phyloP scores from a whole-genome alignment of 352 stramenopile species.

The Pythium utonaiense region DNA sequence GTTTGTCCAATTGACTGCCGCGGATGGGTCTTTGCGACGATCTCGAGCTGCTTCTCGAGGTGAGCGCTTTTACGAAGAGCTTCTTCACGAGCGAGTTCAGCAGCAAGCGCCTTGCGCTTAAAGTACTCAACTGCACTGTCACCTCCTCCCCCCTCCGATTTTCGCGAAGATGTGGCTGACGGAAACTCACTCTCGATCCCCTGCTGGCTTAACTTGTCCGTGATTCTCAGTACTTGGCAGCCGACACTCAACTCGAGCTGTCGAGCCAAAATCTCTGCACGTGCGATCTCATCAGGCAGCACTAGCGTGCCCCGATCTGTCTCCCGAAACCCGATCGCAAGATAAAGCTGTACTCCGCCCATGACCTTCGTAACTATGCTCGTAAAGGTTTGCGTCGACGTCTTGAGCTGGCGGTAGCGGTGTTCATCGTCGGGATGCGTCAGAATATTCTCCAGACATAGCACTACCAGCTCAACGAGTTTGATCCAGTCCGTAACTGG shows the following conservation, averaged over 20 bases:
- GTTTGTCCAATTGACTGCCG: neutral
- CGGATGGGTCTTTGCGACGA: conserved; percentile 12
- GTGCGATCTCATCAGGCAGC: conserved; percentile 26
- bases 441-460: conserved; percentile 55
- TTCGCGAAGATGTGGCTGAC: neutral
- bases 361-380: conserved; percentile 30
- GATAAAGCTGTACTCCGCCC: conserved; percentile 40
- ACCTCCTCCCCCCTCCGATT: neutral
- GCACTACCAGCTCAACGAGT: conserved; percentile 37
- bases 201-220: conserved; percentile 4
- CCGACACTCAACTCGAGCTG: conserved; percentile 49
- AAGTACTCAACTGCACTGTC: conserved; percentile 25
- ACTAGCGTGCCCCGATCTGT: conserved; percentile 35
- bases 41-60: conserved; percentile 28
- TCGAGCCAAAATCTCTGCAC: conserved; percentile 30
- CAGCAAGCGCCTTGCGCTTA: conserved; percentile 25
- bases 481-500: conserved; percentile 27
- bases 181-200: neutral
- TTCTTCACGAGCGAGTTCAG: conserved; percentile 28
- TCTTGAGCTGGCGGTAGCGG: conserved; percentile 51
- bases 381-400: conserved; percentile 42
- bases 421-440: conserved; percentile 35
- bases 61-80: conserved; percentile 22
- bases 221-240: conserved; percentile 9
- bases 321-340: conserved; percentile 53